These are phyloP conservation scores for Salix exigua DNA, from an alignment of 345 rosid species.

Conservation along the genomic window DNA sequence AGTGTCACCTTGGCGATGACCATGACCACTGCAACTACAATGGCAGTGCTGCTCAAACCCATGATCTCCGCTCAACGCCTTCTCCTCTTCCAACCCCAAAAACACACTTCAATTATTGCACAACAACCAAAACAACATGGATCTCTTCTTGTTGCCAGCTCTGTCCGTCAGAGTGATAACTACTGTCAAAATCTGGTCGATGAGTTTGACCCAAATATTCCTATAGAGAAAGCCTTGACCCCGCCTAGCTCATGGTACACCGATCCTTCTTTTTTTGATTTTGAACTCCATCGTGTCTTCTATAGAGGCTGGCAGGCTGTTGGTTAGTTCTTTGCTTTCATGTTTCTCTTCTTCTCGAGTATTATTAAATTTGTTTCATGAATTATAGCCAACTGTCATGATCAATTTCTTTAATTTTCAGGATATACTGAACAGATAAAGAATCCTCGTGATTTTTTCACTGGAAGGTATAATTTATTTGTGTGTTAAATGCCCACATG, in stretches of 20 bases:
- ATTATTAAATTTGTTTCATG: too few species aligned
- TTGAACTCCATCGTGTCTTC: constrained; percentile 68
- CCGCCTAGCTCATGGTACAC: constrained; percentile 90
- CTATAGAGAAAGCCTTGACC: constrained; percentile 64
- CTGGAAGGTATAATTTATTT: constrained; percentile 55
- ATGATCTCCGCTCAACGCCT: neutral
- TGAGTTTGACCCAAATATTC: constrained; percentile 58
- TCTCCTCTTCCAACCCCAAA: neutral
- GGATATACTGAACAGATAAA: constrained; percentile 71
- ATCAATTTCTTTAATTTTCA: constrained; percentile 21
- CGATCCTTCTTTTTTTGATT: constrained; percentile 47
- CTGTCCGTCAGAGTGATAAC: neutral
- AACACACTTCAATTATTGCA: neutral
- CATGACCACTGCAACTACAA: neutral
- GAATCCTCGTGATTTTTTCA: constrained; percentile 61
- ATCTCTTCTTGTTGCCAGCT: neutral
- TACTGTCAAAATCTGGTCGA: constrained; percentile 23
- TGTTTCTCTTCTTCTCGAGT: neutral
- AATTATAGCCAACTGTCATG: neutral
- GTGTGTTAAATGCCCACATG: too few species aligned
- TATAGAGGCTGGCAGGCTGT: constrained; percentile 83
- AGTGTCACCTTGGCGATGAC: neutral
- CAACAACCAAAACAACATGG: neutral
- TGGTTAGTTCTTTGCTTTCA: constrained; percentile 37
- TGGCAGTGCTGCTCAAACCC: neutral